Conservation (phyloP, 805 yeast species). For the Candida sithepensis region DNA sequence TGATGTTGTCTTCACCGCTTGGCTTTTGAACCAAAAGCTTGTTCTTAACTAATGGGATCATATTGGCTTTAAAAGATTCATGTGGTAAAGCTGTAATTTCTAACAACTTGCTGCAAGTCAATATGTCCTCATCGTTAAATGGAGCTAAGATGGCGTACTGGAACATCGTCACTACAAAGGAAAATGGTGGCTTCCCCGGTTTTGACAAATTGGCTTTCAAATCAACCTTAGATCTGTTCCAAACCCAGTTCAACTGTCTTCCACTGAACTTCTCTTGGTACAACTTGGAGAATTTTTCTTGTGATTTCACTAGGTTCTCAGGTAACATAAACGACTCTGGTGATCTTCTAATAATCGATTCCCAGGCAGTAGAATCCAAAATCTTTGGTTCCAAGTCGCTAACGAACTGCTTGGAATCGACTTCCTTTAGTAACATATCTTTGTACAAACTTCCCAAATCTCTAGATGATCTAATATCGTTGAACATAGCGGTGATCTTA, state of each 20-base stretch:
- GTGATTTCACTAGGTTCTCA: constrained; percentile 56
- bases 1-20: constrained; percentile 50
- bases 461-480: constrained; percentile 82
- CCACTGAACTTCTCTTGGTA: constrained; percentile 80
- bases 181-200: constrained; percentile 76
- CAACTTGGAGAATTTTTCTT: constrained; percentile 61
- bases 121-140: constrained; percentile 66
- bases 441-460: constrained; percentile 53
- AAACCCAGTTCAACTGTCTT: constrained; percentile 89
- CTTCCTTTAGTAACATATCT: constrained; percentile 18
- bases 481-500: constrained; percentile 93
- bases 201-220: constrained; percentile 79
- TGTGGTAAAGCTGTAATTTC: constrained; percentile 66
- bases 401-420: constrained; percentile 19
- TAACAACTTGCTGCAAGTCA: constrained; percentile 56
- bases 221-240: constrained; percentile 93
- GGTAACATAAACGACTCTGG: constrained; percentile 60
- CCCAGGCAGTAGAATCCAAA: constrained; percentile 32
- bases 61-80: constrained; percentile 68
- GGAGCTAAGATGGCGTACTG: constrained; percentile 85
- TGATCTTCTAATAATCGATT: constrained; percentile 26
- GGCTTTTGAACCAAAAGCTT: constrained; percentile 69
- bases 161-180: constrained; percentile 75
- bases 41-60: constrained; percentile 75
- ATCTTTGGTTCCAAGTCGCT: constrained; percentile 32